Conservation (phyloP, 2,329 filamentous ascomycete species). For the Lecanosticta acicola region DNA sequence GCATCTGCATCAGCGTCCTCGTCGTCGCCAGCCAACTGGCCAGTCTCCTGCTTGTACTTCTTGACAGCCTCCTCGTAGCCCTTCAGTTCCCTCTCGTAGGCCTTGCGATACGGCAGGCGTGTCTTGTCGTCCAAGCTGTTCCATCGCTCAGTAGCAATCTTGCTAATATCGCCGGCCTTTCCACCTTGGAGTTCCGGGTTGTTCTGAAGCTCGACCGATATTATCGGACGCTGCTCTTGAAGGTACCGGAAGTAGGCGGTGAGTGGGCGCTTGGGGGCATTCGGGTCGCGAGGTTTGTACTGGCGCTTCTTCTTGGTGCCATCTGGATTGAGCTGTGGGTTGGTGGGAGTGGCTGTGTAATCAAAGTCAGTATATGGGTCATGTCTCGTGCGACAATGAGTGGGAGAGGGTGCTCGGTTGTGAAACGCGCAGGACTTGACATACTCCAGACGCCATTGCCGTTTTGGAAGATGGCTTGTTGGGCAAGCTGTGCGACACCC, state of each 20-base stretch:
- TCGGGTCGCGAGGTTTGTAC: conserved; percentile 64
- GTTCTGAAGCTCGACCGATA: conserved; percentile 60
- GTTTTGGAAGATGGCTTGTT: conserved; percentile 17
- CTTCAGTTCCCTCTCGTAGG: conserved; percentile 54
- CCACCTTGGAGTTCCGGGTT: conserved; percentile 53
- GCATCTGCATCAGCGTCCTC: conserved; percentile 28
- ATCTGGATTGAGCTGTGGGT: conserved; percentile 11
- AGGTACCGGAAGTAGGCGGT: conserved; percentile 96
- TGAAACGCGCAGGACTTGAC: background rate
- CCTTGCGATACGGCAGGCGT: conserved; percentile 60
- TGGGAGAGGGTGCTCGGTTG: background rate
- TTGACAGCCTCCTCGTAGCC: conserved; percentile 52
- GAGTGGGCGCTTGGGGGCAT: conserved; percentile 87
- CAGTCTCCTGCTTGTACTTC: conserved; percentile 51
- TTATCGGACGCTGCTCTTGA: conserved; percentile 76
- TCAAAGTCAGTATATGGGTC: conserved; percentile 1
- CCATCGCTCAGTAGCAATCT: conserved; percentile 84
- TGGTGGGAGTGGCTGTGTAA: background rate
- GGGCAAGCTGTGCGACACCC: conserved; percentile 21
- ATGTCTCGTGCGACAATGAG: too few relatives aligned
- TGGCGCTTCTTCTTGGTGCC: conserved; percentile 31
- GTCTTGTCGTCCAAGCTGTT: conserved; percentile 66
- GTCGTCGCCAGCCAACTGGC: conserved; percentile 26
- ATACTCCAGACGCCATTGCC: conserved; percentile 1
- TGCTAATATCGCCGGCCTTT: conserved; percentile 79